Conservation (phyloP, 176 grass and related monocot species). For the Oryza rufipogon region DNA sequence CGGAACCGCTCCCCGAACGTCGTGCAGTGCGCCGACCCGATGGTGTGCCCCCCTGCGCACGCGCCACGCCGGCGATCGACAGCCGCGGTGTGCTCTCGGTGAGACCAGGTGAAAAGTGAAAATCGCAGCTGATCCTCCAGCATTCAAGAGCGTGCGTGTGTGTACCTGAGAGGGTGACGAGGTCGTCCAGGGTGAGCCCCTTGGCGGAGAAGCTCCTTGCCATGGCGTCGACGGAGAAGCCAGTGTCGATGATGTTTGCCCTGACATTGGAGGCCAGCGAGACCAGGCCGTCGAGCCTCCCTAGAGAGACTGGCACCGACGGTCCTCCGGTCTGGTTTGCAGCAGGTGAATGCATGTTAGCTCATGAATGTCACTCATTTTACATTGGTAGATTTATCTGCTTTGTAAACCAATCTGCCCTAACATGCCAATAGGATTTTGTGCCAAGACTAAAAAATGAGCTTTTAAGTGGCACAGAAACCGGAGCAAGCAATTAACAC, state of each 20-base stretch:
- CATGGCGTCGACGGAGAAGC: conserved; percentile 82
- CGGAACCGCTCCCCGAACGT: conserved; percentile 87
- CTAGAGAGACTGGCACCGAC: conserved; percentile 56
- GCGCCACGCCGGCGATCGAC: no score
- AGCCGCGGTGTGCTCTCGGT: neutral
- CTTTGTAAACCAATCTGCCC: neutral
- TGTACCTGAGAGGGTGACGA: conserved; percentile 84
- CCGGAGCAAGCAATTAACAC: no score
- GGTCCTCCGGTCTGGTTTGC: conserved; percentile 81
- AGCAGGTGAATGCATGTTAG: conserved; percentile 14
- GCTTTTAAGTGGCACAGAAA: no score
- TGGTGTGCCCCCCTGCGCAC: conserved; percentile 74
- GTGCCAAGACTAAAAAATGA: neutral
- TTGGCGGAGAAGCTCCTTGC: conserved; percentile 68
- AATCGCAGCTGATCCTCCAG: neutral
- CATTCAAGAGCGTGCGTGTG: neutral
- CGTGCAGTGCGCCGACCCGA: conserved; percentile 85
- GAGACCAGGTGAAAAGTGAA: neutral
- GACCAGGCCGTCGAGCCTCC: conserved; percentile 66
- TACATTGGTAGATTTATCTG: neutral
- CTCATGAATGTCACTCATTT: neutral
- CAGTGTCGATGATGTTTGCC: conserved; percentile 87
- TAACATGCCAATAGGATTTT: neutral
- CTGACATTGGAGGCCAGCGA: conserved; percentile 80
- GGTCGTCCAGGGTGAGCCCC: conserved; percentile 77